Base-by-base conservation (phyloP, 1,139 yeast species). In the Barnettozyma hawaiiensis region DNA sequence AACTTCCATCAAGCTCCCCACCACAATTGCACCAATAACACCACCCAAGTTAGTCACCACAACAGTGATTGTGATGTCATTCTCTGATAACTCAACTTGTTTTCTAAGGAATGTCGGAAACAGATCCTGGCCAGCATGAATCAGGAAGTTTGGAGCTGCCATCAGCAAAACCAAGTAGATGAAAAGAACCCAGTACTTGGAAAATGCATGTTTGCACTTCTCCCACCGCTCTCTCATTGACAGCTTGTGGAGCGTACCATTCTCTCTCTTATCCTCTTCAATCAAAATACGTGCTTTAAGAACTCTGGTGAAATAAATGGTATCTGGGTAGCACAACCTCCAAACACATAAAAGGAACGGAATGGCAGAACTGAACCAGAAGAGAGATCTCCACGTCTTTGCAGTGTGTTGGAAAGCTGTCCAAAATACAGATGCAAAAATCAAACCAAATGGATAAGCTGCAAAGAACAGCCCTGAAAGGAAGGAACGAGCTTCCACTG, bases 81-180 rank as follows among this genome's bases (percentile, higher is more conserved):
- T 61, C 2, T 63, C 51, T 16, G 60, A 55, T 21, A 65, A 59
- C 11, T 54, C 58, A 40, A 66, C 59, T 55, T 75, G 79, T 10
- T 59, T 65, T 11, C 63, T 60, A 19, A 75, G 61, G 57, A 73
- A 58, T 0, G 78, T 72, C 28, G 77, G 76, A 57, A 69, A 73
- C 45, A 75, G 60, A 58, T 75, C 81, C 54, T 74, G 79, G 9
- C 77, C 69, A 0, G 78, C 78, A 47, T 75, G 81, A 14, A 78
- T 70, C 58, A 70, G 68, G 55, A 74, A 75, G 57, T 75, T 75
- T 59, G 70, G 67, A 8, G 73, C 75, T 5, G 76, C 61, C 71
- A 73, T 67, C 48, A 73, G 58, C 29, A 74, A 53, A 6, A 74
- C 64, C 47, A 73, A 56, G 52, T 72, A 74, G 34, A 66, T 51